phyloP scores from a whole-genome alignment of 2,329 filamentous ascomycete genomes.

The Claviceps africana region DNA sequence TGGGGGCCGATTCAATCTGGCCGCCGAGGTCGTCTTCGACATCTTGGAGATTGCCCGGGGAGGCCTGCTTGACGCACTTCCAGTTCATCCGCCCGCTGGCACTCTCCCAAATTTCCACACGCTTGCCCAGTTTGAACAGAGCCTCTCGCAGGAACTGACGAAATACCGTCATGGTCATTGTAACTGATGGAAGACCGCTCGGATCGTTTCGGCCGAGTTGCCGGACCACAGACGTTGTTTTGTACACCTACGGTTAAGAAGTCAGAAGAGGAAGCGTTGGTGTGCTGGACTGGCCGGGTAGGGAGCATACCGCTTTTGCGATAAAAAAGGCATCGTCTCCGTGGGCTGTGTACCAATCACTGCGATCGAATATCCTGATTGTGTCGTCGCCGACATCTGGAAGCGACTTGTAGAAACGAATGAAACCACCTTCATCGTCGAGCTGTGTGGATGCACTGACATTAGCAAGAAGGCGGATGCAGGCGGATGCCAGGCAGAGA shows the following conservation, averaged over 20 bases:
- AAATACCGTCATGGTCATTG: slow-evolving; percentile 89
- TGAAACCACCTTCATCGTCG: slow-evolving; percentile 94
- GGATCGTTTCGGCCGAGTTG: slow-evolving; percentile 75
- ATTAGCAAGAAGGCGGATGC: not conserved
- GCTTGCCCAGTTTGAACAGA: slow-evolving; percentile 78
- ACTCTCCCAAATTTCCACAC: slow-evolving; percentile 80
- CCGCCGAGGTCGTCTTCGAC: slow-evolving; percentile 88
- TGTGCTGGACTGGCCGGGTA: not conserved
- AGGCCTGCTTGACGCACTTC: slow-evolving; percentile 84
- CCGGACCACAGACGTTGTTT: slow-evolving; percentile 88
- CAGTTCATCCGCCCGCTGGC: slow-evolving; percentile 69
- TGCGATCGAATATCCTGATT: slow-evolving; percentile 82
- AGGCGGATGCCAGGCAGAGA: not conserved
- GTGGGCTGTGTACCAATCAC: slow-evolving; percentile 93
- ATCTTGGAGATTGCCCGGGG: slow-evolving; percentile 90
- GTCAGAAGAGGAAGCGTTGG: not conserved
- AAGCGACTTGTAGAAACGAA: slow-evolving; percentile 87
- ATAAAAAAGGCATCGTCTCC: slow-evolving; percentile 75
- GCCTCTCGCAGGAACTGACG: slow-evolving; percentile 91
- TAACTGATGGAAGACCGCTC: slow-evolving; percentile 81
- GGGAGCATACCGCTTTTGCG: slow-evolving; percentile 52
- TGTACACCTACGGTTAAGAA: slow-evolving; percentile 61
- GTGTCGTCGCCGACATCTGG: slow-evolving; percentile 57
- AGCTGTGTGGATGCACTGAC: slow-evolving; percentile 38
- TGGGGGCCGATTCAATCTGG: slow-evolving; percentile 76